Evolutionary conservation across 352 stramenopile genomes (phyloP).

Genomic region (Phytopythium mirpurense): DNA sequence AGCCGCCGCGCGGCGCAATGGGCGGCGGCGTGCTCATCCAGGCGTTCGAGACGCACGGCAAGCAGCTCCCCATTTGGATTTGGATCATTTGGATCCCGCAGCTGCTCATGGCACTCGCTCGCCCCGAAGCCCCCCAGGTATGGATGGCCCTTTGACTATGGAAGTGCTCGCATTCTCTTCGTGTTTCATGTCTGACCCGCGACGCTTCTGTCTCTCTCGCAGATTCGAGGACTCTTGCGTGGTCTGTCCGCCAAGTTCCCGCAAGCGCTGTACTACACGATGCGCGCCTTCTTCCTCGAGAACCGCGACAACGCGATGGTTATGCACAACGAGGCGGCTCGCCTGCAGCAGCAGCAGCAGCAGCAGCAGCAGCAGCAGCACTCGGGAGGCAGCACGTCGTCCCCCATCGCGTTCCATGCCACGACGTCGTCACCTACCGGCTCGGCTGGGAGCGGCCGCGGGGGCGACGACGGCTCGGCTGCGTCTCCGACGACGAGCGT

Average conservation of each 20-base stretch:
- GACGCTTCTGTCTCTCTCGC: neutral
- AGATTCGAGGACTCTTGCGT: slow-evolving; percentile 79
- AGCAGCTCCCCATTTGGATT: slow-evolving; percentile 95
- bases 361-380: slow-evolving; percentile 20
- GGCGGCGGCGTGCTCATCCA: slow-evolving; percentile 57
- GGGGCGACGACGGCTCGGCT: neutral
- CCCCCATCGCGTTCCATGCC: slow-evolving; percentile 12
- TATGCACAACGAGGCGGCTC: slow-evolving; percentile 22
- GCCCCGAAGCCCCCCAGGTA: slow-evolving; percentile 83
- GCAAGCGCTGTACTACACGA: slow-evolving; percentile 97
- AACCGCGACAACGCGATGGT: slow-evolving; percentile 89
- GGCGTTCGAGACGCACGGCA: slow-evolving; percentile 92
- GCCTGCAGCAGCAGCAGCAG: slow-evolving; percentile 19
- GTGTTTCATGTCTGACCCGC: too few relatives aligned
- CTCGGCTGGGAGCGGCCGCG: slow-evolving; percentile 6
- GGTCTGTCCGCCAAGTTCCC: slow-evolving; percentile 92
- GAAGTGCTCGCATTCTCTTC: too few relatives aligned
- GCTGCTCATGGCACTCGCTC: slow-evolving; percentile 93
- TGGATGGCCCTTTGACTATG: too few relatives aligned
- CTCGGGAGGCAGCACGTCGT: slow-evolving; percentile 7
- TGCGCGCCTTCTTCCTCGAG: slow-evolving; percentile 97
- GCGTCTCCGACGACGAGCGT: slow-evolving; percentile 15
- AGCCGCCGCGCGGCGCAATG: neutral
- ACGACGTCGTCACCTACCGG: neutral
- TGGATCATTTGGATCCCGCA: slow-evolving; percentile 99